Evolutionary conservation across 805 yeast genomes (phyloP), one percentile per base, ranked within the genome.

Genomic region (Starmerella bombicola): DNA sequence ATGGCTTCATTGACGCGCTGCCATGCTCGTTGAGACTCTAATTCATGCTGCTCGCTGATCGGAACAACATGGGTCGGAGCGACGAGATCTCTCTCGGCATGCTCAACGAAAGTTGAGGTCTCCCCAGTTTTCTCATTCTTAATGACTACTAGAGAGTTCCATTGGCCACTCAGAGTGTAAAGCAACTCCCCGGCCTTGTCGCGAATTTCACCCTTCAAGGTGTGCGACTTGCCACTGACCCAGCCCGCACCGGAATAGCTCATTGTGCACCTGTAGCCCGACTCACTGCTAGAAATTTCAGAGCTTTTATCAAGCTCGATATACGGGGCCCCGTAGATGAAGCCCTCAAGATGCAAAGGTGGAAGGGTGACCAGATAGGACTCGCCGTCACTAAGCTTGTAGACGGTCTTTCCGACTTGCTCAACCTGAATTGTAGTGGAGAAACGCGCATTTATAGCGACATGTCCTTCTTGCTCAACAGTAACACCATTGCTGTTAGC

Each of bases 21-120:
- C 98, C 98, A 88, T 12, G 96, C 96, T 53, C 67, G 74, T 64
- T 95, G 78, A 43, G 83, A 70, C 64, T 88, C 98, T 52, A 86
- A 68, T 26, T 65, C 72, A 60, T 79, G 70, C 65, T 91, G 97
- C 49, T 80, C 68, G 51, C 74, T 84, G 39, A 82, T 66, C 37
- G 94, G 93, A 61, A 83, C 85, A 35, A 88, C 95, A 15, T 50
- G 50, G 40, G 86, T 65, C 33, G 68, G 73, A 47, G 74, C 76
- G 25, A 63, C 58, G 32, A 61, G 48, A 26, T 51, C 44, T n/a
- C 61, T 53, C 34, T 51, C 56, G 15, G 54, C 50, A 40, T 58
- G 60, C 38, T 58, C 54, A 38, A 62, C 63, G 33, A 52, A 55
- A 40, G 35, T 43, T 38, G 48, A 47, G 35, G 55, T 53, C 41